Conservation (phyloP, 805 yeast species). For the Saccharomycopsis javanensis region DNA sequence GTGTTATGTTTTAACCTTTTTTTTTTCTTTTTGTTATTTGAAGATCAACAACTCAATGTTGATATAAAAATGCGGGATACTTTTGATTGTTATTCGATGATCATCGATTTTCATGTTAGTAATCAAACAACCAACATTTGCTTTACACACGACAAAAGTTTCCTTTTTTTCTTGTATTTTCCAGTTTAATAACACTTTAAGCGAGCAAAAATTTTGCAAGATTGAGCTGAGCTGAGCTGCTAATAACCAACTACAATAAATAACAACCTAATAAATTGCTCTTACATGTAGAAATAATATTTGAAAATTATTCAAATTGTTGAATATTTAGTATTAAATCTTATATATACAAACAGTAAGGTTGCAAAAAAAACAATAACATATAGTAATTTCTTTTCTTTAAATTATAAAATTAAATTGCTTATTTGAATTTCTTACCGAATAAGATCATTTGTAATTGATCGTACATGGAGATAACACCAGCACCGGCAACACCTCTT, state of each 20-base stretch:
- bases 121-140: no score
- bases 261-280: neutral
- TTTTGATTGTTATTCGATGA: no score
- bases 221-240: no score
- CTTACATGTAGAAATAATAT: neutral
- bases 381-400: neutral
- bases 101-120: no score
- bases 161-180: neutral
- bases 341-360: constrained; percentile 3
- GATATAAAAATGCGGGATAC: no score
- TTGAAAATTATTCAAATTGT: neutral
- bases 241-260: neutral
- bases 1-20: no score
- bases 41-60: no score
- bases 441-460: constrained; percentile 88
- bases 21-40: no score
- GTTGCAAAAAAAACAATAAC: neutral
- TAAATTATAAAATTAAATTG: neutral
- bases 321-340: neutral
- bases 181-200: neutral
- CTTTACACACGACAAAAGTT: neutral
- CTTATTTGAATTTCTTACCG: constrained; percentile 84
- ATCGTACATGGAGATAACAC: constrained; percentile 96
- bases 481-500: constrained; percentile 99
- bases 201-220: neutral